Evolutionary conservation across 1,284 basidiomycete genomes (phyloP).

Genomic region (Psilocybe mexicana): DNA sequence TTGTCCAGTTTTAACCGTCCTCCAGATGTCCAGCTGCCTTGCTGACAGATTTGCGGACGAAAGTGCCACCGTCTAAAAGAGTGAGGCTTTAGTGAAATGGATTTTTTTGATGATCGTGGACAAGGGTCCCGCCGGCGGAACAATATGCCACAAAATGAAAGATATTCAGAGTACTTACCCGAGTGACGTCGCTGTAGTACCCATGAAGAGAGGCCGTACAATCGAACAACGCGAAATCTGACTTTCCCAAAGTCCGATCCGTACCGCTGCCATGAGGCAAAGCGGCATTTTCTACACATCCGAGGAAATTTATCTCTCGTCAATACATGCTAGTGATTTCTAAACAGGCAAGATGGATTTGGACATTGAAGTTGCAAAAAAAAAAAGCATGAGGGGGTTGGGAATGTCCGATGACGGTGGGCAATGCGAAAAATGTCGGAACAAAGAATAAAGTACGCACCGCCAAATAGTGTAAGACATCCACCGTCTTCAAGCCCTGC

Average conservation of each 20-base stretch:
- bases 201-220: conserved; percentile 70
- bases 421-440: not conserved
- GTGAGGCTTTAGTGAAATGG: not conserved
- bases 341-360: not conserved
- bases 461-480: conserved; percentile 77
- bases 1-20: conserved; percentile 68
- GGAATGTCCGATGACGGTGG: not conserved
- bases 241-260: conserved; percentile 53
- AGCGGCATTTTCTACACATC: conserved; percentile 71
- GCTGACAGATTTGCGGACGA: conserved; percentile 53
- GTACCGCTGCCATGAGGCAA: conserved; percentile 81
- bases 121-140: not conserved
- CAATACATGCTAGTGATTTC: not conserved
- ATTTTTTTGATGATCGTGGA: not conserved
- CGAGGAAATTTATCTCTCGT: not conserved
- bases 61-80: conserved; percentile 67
- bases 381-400: not conserved
- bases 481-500: conserved; percentile 61
- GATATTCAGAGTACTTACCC: conserved; percentile 45
- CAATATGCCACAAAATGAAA: not conserved
- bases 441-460: conserved; percentile 39
- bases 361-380: not conserved
- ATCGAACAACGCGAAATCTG: conserved; percentile 81
- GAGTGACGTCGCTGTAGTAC: conserved; percentile 77
- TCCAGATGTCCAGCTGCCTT: conserved; percentile 65